phyloP scores from a whole-genome alignment of 176 grass and related monocot species.

The Cenchrus americanus region DNA sequence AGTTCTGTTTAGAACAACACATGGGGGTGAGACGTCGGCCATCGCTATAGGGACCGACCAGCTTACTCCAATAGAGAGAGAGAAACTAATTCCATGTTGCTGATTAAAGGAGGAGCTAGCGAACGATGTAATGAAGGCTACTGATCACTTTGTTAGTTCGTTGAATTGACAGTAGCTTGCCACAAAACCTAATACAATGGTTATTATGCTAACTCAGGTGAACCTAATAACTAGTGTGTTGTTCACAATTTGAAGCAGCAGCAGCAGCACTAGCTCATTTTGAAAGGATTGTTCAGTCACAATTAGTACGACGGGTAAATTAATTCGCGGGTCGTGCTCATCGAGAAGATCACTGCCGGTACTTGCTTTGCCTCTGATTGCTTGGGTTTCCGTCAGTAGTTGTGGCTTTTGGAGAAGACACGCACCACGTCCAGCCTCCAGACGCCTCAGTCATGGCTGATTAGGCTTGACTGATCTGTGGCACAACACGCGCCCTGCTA shows the following conservation, averaged over 20 bases:
- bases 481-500: too few species aligned
- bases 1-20: background rate
- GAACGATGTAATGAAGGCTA: background rate
- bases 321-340: background rate
- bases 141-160: background rate
- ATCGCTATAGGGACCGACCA: constrained; percentile 22
- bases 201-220: too few species aligned
- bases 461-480: background rate
- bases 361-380: background rate
- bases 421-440: constrained; percentile 1
- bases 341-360: background rate
- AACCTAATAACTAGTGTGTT: background rate
- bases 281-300: background rate
- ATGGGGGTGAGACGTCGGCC: constrained; percentile 40
- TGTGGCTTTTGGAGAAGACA: constrained; percentile 27
- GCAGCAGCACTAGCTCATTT: background rate
- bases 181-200: background rate
- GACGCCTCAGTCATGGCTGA: background rate
- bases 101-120: background rate
- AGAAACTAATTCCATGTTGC: background rate
- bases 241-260: background rate
- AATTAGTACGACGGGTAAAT: too few species aligned
- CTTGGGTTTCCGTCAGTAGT: background rate
- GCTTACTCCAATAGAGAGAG: background rate
- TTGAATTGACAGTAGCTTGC: background rate